Base-by-base conservation (phyloP, 805 yeast genomes). In the Saccharomyces paradoxus region DNA sequence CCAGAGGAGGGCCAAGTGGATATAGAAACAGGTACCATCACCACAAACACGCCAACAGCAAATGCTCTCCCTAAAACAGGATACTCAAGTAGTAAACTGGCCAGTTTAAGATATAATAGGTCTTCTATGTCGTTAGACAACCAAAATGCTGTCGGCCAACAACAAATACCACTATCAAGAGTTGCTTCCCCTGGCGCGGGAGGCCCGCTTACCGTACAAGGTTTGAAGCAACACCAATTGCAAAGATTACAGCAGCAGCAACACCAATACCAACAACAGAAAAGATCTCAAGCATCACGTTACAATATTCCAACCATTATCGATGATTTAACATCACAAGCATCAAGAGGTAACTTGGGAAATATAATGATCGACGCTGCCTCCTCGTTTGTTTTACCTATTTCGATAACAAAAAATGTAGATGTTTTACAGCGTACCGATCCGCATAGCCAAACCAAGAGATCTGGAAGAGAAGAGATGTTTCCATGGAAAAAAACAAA, bases 401-500 rank as follows among this genome's bases (percentile, higher is more conserved):
- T 62, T 8, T 54, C 60, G 4, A 57, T 63, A n/a, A 61, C 70
- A 5, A 67, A 63, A 31, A 63, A 63, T 27, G 74, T 70, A 44
- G 70, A 67, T 31, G 61, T 60, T 10, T 52, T 76, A 31, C 73
- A 68, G 46, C 64, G 68, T 41, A 63, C 70, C 41, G 73, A 74
- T 52, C 65, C 68, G 46, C 56, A 53, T 24, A 65, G 60, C 31
- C 62, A 63, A 46, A 48, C 57, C 9, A 64, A 66, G 54, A 55
- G 66, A 41, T 48, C 56, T 22, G 60, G 63, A 27, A 63, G 61
- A 49, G 64, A 62, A 17, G 64, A 64, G 48, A 56, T 63, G 14
- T 58, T 58, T 29, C 53, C 51, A 24, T 58, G 60, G 50, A 63
- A 62, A 49, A 60, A 58, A 24, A 57, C 58, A 22, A 58, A 63